Conservation (phyloP, 208 protist species). For the Herpetomonas samuelpessoai region DNA sequence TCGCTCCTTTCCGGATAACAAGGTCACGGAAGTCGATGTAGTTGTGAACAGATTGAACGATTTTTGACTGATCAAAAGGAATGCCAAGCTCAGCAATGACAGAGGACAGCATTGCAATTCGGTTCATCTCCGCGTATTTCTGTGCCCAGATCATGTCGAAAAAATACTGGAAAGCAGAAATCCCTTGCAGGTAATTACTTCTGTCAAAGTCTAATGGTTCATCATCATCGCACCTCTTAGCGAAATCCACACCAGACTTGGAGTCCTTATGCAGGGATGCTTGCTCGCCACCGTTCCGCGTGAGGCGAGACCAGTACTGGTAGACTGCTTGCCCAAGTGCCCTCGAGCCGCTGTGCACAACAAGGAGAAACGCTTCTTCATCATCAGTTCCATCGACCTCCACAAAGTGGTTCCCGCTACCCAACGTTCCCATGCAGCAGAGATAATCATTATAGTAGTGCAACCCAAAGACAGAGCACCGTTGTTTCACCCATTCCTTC, state of each 20-base stretch:
- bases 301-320: conserved; percentile 6
- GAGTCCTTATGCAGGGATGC: too few relatives aligned
- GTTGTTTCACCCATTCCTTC: conserved; percentile 1
- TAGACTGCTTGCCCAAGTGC: conserved; percentile 9
- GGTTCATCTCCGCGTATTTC: conserved; percentile 8
- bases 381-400: conserved; percentile 6
- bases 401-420: conserved; percentile 9
- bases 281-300: background rate
- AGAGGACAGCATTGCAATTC: conserved; percentile 5
- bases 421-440: conserved; percentile 8
- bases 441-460: conserved; percentile 1
- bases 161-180: conserved; percentile 1
- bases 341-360: conserved; percentile 8
- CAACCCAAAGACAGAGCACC: background rate
- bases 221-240: conserved; percentile 6
- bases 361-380: background rate
- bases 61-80: background rate
- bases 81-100: background rate
- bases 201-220: conserved; percentile 3
- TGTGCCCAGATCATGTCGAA: conserved; percentile 14
- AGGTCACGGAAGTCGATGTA: conserved; percentile 12
- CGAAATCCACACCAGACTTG: too few relatives aligned
- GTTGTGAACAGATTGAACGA: conserved; percentile 8
- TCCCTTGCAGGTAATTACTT: background rate
- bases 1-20: conserved; percentile 6